A percentile compares a stretch with the other conserved stretches of the same genome.
These are phyloP conservation scores for Onygena corvina DNA, from an alignment of 2,329 filamentous ascomycete species.

Conservation along the genomic window DNA sequence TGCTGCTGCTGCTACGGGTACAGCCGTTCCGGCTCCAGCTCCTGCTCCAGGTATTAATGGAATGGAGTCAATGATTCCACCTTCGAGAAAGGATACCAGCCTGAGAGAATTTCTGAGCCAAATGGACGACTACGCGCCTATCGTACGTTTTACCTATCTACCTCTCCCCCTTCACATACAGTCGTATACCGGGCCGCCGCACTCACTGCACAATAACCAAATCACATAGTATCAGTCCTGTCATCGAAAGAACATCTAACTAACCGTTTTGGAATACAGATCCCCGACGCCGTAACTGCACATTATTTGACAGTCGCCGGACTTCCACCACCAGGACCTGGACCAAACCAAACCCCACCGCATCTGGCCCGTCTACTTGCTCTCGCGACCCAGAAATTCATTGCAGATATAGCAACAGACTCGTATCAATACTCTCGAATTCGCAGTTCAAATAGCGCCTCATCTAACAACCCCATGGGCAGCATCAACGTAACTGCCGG, in stretches of 20 bases:
- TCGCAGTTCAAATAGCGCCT: slow-evolving; percentile 75
- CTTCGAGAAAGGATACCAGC: slow-evolving; percentile 80
- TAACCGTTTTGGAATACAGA: slow-evolving; percentile 42
- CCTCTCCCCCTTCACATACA: neutral
- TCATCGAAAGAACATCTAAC: neutral
- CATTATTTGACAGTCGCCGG: slow-evolving; percentile 97
- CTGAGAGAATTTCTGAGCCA: slow-evolving; percentile 85
- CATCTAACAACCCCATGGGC: slow-evolving; percentile 82
- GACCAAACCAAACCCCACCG: slow-evolving; percentile 63
- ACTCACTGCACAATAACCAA: neutral
- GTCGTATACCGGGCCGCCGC: neutral
- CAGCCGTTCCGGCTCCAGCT: slow-evolving; percentile 14
- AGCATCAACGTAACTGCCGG: slow-evolving; percentile 58
- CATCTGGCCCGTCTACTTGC: slow-evolving; percentile 86
- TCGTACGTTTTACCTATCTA: slow-evolving; percentile 49
- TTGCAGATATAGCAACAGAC: slow-evolving; percentile 92
- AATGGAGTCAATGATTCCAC: slow-evolving; percentile 40
- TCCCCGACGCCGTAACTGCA: slow-evolving; percentile 91
- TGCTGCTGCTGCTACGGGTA: neutral
- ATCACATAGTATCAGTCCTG: too few species aligned
- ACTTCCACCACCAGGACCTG: slow-evolving; percentile 72
- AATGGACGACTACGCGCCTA: slow-evolving; percentile 97
- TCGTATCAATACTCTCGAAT: slow-evolving; percentile 97
- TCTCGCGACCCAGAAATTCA: slow-evolving; percentile 97
- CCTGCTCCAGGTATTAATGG: slow-evolving; percentile 29